These are phyloP conservation scores for Diversispora epigaea DNA, from an alignment of 192 early-diverging fungal species.

Conservation along the genomic window DNA sequence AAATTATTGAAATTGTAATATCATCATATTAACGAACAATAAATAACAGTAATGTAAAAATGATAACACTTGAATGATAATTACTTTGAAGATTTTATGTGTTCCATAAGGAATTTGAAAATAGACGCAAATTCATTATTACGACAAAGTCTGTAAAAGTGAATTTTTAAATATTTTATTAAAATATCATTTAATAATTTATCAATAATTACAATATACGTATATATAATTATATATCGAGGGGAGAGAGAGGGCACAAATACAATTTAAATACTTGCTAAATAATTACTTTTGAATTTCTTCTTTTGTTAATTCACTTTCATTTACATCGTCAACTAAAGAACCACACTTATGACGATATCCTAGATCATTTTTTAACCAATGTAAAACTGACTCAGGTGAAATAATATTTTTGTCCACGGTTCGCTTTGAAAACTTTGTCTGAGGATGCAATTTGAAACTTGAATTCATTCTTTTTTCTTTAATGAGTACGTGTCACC, in stretches of 20 bases:
- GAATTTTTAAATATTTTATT: background rate
- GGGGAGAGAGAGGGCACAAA: too few relatives aligned
- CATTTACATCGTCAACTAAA: slow-evolving; percentile 4
- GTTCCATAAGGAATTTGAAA: slow-evolving; percentile 23
- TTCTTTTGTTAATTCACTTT: background rate
- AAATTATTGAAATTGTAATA: too few relatives aligned
- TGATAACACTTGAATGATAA: background rate
- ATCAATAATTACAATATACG: background rate
- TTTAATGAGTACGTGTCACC: too few relatives aligned
- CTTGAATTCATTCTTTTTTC: too few relatives aligned
- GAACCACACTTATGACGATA: background rate
- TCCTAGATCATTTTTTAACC: slow-evolving; percentile 21
- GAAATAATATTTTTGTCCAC: background rate
- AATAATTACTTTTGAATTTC: slow-evolving; percentile 17
- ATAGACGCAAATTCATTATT: slow-evolving; percentile 24
- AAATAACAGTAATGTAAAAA: background rate
- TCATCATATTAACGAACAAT: too few relatives aligned
- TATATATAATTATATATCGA: background rate
- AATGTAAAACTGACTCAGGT: background rate
- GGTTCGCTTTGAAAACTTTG: too few relatives aligned
- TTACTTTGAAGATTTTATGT: slow-evolving; percentile 28
- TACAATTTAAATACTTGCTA: too few relatives aligned
- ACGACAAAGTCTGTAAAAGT: slow-evolving; percentile 20
- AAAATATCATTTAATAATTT: too few relatives aligned
- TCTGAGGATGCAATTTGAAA: too few relatives aligned